Conservation (phyloP, 2,329 filamentous ascomycete species). For the Eutypella sp. region DNA sequence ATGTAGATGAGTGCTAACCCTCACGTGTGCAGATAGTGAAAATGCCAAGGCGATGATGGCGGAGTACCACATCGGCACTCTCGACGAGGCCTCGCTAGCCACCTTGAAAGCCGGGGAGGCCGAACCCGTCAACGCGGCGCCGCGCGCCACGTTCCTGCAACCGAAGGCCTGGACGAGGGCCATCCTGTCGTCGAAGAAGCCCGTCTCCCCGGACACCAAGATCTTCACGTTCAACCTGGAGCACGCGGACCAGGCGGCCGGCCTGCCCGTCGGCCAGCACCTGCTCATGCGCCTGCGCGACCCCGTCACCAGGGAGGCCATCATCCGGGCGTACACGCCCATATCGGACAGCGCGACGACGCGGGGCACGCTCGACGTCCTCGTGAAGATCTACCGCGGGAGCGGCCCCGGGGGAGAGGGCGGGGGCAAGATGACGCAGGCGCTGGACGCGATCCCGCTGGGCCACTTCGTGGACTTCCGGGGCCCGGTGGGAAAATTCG, state of each 20-base stretch:
- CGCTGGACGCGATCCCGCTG: constrained; percentile 66
- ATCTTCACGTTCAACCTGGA: constrained; percentile 79
- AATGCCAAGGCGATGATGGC: constrained; percentile 90
- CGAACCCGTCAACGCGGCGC: constrained; percentile 31
- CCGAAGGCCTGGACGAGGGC: constrained; percentile 69
- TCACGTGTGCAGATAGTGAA: constrained; percentile 66
- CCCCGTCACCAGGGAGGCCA: constrained; percentile 61
- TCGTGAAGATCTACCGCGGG: constrained; percentile 78
- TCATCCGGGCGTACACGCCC: constrained; percentile 85
- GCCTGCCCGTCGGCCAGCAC: constrained; percentile 81
- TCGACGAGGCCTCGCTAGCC: constrained; percentile 56
- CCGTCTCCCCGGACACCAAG: constrained; percentile 70
- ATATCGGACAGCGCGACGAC: constrained; percentile 58
- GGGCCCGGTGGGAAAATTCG: constrained; percentile 81
- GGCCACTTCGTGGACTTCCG: constrained; percentile 79
- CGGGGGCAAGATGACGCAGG: constrained; percentile 79
- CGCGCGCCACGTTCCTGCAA: constrained; percentile 63
- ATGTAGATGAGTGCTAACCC: constrained; percentile 2
- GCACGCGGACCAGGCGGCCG: constrained; percentile 63
- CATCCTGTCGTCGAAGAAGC: constrained; percentile 61
- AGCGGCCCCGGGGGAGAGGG: constrained; percentile 51
- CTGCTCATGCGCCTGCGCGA: constrained; percentile 78
- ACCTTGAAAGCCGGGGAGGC: constrained; percentile 42
- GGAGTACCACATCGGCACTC: constrained; percentile 74
- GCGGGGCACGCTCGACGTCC: constrained; percentile 63